These are phyloP conservation scores for Penicillium steckii DNA, from an alignment of 495 filamentous ascomycete species.

Conservation along the genomic window DNA sequence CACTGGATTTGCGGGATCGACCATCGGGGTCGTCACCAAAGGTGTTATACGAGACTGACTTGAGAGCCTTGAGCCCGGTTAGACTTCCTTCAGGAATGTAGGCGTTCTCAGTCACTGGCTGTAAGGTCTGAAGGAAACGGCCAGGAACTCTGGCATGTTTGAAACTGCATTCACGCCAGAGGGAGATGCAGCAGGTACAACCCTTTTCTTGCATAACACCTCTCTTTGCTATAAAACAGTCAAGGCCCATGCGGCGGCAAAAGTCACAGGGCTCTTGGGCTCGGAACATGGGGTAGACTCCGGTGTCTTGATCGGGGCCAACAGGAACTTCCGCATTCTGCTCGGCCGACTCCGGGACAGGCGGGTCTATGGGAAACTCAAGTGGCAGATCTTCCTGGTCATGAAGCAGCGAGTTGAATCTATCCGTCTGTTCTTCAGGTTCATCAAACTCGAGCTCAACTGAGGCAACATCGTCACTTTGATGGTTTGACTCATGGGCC, in stretches of 20 bases:
- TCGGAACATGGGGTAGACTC: conserved; percentile 45
- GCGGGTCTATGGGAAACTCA: conserved; percentile 33
- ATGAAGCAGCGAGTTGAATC: conserved; percentile 36
- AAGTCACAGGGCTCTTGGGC: conserved; percentile 66
- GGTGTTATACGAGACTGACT: conserved; percentile 36
- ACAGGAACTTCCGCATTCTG: conserved; percentile 21
- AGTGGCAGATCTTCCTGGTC: conserved; percentile 30
- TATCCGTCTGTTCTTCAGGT: conserved; percentile 31
- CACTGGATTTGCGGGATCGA: conserved; percentile 54
- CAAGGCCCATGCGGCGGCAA: conserved; percentile 63
- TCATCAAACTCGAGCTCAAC: conserved; percentile 40
- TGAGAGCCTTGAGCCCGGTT: conserved; percentile 40
- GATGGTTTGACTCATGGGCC: conserved; percentile 32
- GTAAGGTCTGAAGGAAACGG: conserved; percentile 50
- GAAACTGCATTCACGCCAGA: conserved; percentile 75
- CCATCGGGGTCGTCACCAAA: conserved; percentile 37
- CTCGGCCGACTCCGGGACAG: conserved; percentile 28
- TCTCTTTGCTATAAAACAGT: conserved; percentile 73
- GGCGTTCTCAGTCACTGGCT: conserved; percentile 48
- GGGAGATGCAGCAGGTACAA: conserved; percentile 76
- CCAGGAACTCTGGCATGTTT: conserved; percentile 46
- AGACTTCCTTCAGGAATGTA: conserved; percentile 35
- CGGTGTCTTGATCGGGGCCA: conserved; percentile 35
- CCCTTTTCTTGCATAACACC: conserved; percentile 60
- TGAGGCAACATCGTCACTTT: conserved; percentile 43